A percentile compares a stretch with the other conserved stretches of the same genome.
Evolutionary conservation across 768 basidiomycete species (phyloP).

Genomic region (Macrolepiota albuminosa): DNA sequence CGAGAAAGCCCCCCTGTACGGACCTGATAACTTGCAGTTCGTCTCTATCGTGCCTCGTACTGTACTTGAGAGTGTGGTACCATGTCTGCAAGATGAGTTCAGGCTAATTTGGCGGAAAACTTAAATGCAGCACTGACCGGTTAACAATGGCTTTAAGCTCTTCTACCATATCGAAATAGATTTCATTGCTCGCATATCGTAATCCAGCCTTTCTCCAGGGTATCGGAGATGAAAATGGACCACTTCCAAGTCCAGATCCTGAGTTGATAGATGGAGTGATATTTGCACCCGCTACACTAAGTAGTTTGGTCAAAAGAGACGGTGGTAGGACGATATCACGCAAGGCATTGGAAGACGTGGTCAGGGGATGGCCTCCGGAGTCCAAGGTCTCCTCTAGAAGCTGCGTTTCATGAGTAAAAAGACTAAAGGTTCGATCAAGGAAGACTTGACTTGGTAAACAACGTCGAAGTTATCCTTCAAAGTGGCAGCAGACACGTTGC

Average conservation of each 20-base stretch:
- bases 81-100: constrained; percentile 43
- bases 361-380: constrained; percentile 86
- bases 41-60: constrained; percentile 77
- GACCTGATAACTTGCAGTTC: constrained; percentile 75
- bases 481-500: constrained; percentile 71
- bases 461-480: constrained; percentile 92
- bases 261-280: constrained; percentile 43
- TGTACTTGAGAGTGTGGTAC: constrained; percentile 57
- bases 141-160: constrained; percentile 75
- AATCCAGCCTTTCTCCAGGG: constrained; percentile 89
- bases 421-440: constrained; percentile 1
- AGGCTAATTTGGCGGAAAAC: neutral
- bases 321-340: constrained; percentile 94
- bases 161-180: constrained; percentile 89
- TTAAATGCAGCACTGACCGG: constrained; percentile 41
- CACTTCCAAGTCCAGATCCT: constrained; percentile 37
- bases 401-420: constrained; percentile 30
- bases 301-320: constrained; percentile 72
- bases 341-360: constrained; percentile 84
- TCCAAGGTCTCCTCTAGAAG: constrained; percentile 95
- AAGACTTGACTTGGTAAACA: constrained; percentile 72
- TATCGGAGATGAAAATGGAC: constrained; percentile 82
- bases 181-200: constrained; percentile 83
- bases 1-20: neutral
- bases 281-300: constrained; percentile 49